Evolutionary conservation across 2,329 filamentous ascomycete genomes (phyloP).

Genomic region (Stemphylium vesicarium): DNA sequence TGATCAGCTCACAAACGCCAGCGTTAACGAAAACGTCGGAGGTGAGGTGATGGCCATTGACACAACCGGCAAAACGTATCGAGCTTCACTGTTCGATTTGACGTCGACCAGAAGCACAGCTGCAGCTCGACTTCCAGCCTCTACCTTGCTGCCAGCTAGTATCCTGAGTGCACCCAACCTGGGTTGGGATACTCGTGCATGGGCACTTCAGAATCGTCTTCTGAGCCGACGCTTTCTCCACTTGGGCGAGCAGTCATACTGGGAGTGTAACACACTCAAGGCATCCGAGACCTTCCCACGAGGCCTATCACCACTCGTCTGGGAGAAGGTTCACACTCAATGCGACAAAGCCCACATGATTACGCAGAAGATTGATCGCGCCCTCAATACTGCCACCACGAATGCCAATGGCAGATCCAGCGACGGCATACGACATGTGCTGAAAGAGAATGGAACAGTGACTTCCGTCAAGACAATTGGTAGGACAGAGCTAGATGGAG

Average conservation of each 20-base stretch:
- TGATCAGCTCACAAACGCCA: constrained; percentile 17
- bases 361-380: background rate
- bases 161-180: constrained; percentile 32
- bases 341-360: background rate
- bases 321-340: constrained; percentile 46
- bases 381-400: background rate
- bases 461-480: no score
- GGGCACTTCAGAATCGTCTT: constrained; percentile 46
- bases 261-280: constrained; percentile 48
- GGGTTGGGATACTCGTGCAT: constrained; percentile 45
- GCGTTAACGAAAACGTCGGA: background rate
- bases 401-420: background rate
- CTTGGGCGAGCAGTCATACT: constrained; percentile 45
- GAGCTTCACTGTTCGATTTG: background rate
- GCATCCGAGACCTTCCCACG: constrained; percentile 46
- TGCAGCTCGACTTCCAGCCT: constrained; percentile 13
- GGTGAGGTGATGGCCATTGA: background rate
- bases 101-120: background rate
- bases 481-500: no score
- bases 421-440: no score
- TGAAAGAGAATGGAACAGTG: no score
- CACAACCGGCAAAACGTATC: background rate
- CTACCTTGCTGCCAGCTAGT: constrained; percentile 17
- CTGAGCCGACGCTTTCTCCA: constrained; percentile 45
- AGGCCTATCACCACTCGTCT: constrained; percentile 42